phyloP scores from a whole-genome alignment of 306 rosid genomes.

The Mucuna pruriens region DNA sequence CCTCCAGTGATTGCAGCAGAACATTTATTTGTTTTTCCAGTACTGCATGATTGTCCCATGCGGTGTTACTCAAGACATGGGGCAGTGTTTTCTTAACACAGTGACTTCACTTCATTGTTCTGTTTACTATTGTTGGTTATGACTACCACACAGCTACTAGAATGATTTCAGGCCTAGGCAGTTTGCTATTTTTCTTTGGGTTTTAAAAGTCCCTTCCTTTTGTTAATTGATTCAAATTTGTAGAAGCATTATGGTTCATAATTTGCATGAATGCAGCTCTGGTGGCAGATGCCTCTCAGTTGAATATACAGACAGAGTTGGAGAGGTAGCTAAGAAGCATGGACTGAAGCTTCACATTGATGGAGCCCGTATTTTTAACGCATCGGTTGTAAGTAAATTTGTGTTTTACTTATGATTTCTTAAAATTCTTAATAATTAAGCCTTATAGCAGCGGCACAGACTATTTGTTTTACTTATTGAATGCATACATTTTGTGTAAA shows the following conservation, averaged over 20 bases:
- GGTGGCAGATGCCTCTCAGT: conserved; percentile 90
- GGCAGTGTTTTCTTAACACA: neutral
- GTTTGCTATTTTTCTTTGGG: conserved; percentile 6
- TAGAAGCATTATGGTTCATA: neutral
- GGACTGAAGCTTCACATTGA: conserved; percentile 94
- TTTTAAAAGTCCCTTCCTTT: neutral
- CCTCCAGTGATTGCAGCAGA: neutral
- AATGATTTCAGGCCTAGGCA: neutral
- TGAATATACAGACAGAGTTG: conserved; percentile 85
- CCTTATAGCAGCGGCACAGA: neutral
- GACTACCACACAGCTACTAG: neutral
- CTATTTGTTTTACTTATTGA: neutral
- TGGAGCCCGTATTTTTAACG: conserved; percentile 95
- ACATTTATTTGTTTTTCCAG: neutral
- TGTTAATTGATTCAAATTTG: conserved; percentile 3
- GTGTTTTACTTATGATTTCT: conserved; percentile 15
- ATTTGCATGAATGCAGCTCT: conserved; percentile 58
- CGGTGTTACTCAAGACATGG: neutral
- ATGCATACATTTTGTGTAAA: neutral
- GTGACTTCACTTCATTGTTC: conserved; percentile 23
- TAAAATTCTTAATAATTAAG: neutral
- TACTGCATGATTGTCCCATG: neutral
- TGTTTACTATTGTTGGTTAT: neutral
- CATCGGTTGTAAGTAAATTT: conserved; percentile 68
- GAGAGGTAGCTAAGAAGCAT: conserved; percentile 84